Evolutionary conservation across 1,284 basidiomycete species (phyloP), one percentile per base, ranked within the genome.

Genomic region (Microbotryum saponariae): DNA sequence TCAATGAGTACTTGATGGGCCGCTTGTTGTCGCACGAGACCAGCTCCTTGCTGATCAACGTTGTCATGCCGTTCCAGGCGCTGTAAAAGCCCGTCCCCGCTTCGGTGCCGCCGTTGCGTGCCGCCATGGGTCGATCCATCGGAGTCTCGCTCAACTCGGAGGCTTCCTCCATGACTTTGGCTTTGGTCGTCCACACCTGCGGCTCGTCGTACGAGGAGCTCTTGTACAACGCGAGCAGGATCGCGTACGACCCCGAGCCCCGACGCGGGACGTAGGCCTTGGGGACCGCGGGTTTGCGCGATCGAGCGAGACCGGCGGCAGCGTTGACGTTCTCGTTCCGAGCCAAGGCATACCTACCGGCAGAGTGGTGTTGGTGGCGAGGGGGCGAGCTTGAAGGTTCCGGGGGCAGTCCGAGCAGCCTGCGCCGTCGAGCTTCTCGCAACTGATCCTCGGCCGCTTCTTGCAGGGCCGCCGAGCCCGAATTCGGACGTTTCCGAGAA

Each of bases 141-240:
- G 67, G 58, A 29, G 62, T 63, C 3, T 23, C 46, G 31, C 37
- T 49, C 44, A 53, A 58, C 33, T 51, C 46, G 21, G 37, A 12
- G 7, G 58, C 67, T 27, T 51, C 56, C 10, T 46, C 31, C 21
- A 62, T 64, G 51, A 66, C 54, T 29, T 49, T 18, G 3, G 23
- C 23, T 51, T 62, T 66, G 29, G 50, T 54, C 25, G 50, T 49
- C 56, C 59, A 59, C 9, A 3, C 12, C 37, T 58, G 48, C 4
- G 23, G 61, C n/a, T 65, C 66, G 29, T 61, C 62, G 47, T 27
- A 54, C 12, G 56, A 54, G 4, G 50, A 49, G 53, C 51, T 45
- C 27, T 42, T 42, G 63, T 69, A 69, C 33, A 69, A 46, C 8
- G 54, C 58, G 47, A 69, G 25, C 21, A 67, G 54, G 55, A 69